Base-by-base conservation (phyloP, 2,329 filamentous ascomycete species). In the Neocucurbitaria cava region DNA sequence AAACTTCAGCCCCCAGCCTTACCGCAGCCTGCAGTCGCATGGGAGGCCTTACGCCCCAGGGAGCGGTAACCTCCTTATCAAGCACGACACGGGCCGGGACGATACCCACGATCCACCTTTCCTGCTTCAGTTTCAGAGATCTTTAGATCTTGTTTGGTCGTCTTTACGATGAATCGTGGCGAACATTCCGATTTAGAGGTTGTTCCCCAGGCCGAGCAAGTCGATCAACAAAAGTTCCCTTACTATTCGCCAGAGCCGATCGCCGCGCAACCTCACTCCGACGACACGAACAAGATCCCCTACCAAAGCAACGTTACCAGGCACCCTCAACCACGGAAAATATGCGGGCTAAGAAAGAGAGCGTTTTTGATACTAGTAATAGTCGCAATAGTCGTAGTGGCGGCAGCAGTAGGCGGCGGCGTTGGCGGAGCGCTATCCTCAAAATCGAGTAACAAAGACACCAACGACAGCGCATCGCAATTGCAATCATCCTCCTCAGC, bases 351-450 rank as follows among this genome's bases (percentile, higher is more conserved):
- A 18, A 44, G 49, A 21, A 61, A 44, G 35, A 52, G 44, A 28
- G 56, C 46, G 15, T 56, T 56, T 17, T 59, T 54, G 54, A 50
- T 58, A 11, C 0, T 58, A 8, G 28, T 56, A 4, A 44, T 43
- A 3, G 52, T 52, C n/a, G 49, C 58, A 15, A 36, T 56, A 18
- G 17, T 61, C 3, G 41, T 61, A 3, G 49, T 58, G 17, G 46
- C 40, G 13, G 55, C 46, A 21, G 58, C 52, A 18, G 52, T 61
- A n/a, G 58, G 54, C 10, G 58, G 58, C 8, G 58, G 58, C 20
- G 47, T 61, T 1, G 55, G 58, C 20, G 58, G 54, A 35, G 55
- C 55, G 20, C 55, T 61, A 10, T 49, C 58, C 18, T 48, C 53
- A 3, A 43, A 35, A 33, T 45, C 49, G 49, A 56, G 42, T 35